These are phyloP conservation scores for Pythium folliculosum DNA, from an alignment of 352 stramenopile genomes.

Conservation along the genomic window DNA sequence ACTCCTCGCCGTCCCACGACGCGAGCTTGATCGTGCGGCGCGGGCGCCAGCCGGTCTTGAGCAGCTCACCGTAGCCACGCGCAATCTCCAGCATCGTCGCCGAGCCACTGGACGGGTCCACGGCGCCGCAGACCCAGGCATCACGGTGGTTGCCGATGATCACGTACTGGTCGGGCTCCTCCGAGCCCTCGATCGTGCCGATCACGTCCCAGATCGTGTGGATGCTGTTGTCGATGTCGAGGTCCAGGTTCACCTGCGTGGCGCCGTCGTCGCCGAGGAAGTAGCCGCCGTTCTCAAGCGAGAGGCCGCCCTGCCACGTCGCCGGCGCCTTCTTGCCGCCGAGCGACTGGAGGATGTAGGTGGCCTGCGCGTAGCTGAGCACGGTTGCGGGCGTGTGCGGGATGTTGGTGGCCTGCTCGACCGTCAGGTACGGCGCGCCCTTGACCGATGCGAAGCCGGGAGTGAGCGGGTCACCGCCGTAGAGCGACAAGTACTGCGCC, in stretches of 20 bases:
- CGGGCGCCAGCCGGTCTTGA: conserved; percentile 68
- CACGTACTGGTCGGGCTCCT: conserved; percentile 67
- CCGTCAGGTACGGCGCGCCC: conserved; percentile 31
- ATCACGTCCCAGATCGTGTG: conserved; percentile 89
- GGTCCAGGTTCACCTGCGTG: conserved; percentile 59
- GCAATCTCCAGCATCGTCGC: conserved; percentile 85
- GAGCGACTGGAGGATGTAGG: conserved; percentile 67
- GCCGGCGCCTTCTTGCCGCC: conserved; percentile 50
- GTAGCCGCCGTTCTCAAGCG: conserved; percentile 64
- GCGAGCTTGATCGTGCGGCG: conserved; percentile 41
- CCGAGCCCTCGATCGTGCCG: conserved; percentile 64
- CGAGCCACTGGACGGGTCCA: conserved; percentile 85
- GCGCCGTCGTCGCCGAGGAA: conserved; percentile 66
- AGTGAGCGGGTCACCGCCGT: conserved; percentile 64
- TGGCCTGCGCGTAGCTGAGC: conserved; percentile 81
- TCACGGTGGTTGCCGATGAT: conserved; percentile 92
- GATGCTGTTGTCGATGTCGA: conserved; percentile 80
- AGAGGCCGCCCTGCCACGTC: conserved; percentile 59
- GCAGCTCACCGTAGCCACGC: conserved; percentile 58
- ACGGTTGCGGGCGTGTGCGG: conserved; percentile 66
- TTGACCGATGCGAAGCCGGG: conserved; percentile 31
- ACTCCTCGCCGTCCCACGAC: conserved; percentile 87
- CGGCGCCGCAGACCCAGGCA: conserved; percentile 88
- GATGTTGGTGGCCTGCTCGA: conserved; percentile 55
- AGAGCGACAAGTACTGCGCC: conserved; percentile 33